phyloP scores from a whole-genome alignment of 352 stramenopile species.

The Phytophthora hibernalis region DNA sequence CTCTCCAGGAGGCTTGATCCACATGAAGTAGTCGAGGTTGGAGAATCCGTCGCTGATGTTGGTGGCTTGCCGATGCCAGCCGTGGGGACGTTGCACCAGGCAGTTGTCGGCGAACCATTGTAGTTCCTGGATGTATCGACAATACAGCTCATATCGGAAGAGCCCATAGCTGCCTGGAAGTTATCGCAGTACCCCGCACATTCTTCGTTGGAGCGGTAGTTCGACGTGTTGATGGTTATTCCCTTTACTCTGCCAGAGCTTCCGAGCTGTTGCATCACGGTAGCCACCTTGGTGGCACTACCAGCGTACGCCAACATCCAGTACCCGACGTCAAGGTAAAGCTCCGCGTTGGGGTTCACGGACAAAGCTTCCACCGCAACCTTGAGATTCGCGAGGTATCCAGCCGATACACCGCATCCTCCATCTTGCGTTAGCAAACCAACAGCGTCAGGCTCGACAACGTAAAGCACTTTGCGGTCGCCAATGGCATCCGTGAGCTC shows the following conservation, averaged over 20 bases:
- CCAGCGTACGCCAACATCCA: constrained; percentile 52
- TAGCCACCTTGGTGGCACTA: constrained; percentile 33
- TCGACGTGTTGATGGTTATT: constrained; percentile 81
- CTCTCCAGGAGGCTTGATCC: constrained; percentile 72
- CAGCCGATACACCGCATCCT: constrained; percentile 45
- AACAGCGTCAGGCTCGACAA: constrained; percentile 72
- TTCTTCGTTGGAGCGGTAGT: constrained; percentile 67
- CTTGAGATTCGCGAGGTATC: constrained; percentile 65
- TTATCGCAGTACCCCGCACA: constrained; percentile 55
- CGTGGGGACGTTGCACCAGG: constrained; percentile 75
- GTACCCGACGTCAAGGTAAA: constrained; percentile 77
- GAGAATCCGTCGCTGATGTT: constrained; percentile 53
- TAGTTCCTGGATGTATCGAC: constrained; percentile 78
- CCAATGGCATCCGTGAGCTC: constrained; percentile 50
- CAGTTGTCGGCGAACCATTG: constrained; percentile 45
- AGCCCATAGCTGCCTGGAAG: constrained; percentile 59
- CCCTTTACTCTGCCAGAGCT: constrained; percentile 54
- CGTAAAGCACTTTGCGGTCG: constrained; percentile 65
- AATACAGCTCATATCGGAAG: constrained; percentile 50
- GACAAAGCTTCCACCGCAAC: constrained; percentile 52
- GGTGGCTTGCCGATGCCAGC: constrained; percentile 62
- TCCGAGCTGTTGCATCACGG: constrained; percentile 47
- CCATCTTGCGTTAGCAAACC: constrained; percentile 48
- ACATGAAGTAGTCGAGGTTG: constrained; percentile 76
- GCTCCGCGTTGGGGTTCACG: constrained; percentile 64